Evolutionary conservation across 495 filamentous ascomycete genomes (phyloP).

Genomic region (Hypoxylon lienhwacheense): DNA sequence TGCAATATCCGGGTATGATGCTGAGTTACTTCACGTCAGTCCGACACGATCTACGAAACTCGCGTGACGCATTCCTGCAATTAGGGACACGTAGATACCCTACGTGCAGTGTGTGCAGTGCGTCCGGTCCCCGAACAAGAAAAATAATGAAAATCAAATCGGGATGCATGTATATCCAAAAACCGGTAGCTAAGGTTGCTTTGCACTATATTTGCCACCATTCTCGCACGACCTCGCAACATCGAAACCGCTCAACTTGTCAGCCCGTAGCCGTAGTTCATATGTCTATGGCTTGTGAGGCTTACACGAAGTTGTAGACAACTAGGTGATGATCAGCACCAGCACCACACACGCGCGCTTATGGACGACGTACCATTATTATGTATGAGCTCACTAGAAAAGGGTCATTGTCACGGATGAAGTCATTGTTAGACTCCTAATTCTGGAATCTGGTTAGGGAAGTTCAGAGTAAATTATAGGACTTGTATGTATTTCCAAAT

Average conservation of each 20-base stretch:
- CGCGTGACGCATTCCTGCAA: constrained; percentile 22
- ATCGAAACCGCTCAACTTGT: constrained; percentile 10
- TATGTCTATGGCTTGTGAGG: constrained; percentile 29
- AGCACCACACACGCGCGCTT: constrained; percentile 16
- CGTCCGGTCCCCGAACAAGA: too few species aligned
- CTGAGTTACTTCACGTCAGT: constrained; percentile 11
- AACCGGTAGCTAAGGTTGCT: not conserved
- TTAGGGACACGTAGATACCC: too few species aligned
- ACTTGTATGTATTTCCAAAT: not conserved
- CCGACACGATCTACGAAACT: constrained; percentile 11
- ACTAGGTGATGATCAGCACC: not conserved
- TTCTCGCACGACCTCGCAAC: constrained; percentile 21
- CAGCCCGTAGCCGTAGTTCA: constrained; percentile 13
- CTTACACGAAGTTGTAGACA: constrained; percentile 8
- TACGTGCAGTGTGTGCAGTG: too few species aligned
- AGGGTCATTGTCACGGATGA: too few species aligned
- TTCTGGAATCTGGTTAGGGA: constrained; percentile 14
- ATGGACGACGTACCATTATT: too few species aligned
- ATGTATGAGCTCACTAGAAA: too few species aligned
- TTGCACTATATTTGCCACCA: constrained; percentile 14
- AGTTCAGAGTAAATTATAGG: constrained; percentile 3
- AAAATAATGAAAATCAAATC: not conserved
- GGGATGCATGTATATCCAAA: constrained; percentile 6
- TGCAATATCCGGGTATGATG: constrained; percentile 19
- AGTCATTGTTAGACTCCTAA: constrained; percentile 20